Base-by-base conservation (phyloP, 768 basidiomycete species). In the Calvatia gigantea region DNA sequence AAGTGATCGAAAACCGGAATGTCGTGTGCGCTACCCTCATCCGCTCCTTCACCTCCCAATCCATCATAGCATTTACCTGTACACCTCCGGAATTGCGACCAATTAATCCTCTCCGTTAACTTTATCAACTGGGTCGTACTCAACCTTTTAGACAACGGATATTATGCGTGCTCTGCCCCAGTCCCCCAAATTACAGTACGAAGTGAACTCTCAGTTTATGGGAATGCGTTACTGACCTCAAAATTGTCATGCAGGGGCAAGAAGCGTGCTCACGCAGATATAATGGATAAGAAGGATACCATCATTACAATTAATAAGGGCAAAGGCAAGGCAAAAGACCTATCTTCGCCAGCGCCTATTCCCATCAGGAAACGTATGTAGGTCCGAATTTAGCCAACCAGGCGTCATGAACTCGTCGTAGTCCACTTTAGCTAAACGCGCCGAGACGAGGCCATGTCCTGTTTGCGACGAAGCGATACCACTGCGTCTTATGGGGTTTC, bases 401-500 rank as follows among this genome's bases (percentile, higher is more conserved):
- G 14, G 14, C 21, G 12, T 33, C 7, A 33, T 8, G 39, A 27
- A 19, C 49, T 47, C 25, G 35, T 4, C 31, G 6, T 21, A 5
- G 25, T 37, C 19, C 6, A 21, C 8, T 45, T 9, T 55, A 89
- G 87, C 77, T 3, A 88, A 83, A 66, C 82, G 85, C 41, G 89
- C 86, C 15, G 89, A 91, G 65, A 92, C 87, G 2, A 76, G 83
- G 55, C 73, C 74, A 56, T 93, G 90, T 64, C 91, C 90, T 1
- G 81, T 87, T 35, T 93, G 90, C 69, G 71, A 77, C 12, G 89
- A 92, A 65, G 66, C 66, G 35, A 86, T 93, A 38, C 89, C 90
- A 12, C 64, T 90, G 21, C 84, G 89, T 11, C 75, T 91, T n/a
- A 74, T 92, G 14, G 75, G 74, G 2, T 75, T 72, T 54, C 91